Percentiles rank a stretch among this genome's conserved stretches.
Evolutionary conservation across 1,284 basidiomycete genomes (phyloP).

Genomic region (Porphyrellus sp.): DNA sequence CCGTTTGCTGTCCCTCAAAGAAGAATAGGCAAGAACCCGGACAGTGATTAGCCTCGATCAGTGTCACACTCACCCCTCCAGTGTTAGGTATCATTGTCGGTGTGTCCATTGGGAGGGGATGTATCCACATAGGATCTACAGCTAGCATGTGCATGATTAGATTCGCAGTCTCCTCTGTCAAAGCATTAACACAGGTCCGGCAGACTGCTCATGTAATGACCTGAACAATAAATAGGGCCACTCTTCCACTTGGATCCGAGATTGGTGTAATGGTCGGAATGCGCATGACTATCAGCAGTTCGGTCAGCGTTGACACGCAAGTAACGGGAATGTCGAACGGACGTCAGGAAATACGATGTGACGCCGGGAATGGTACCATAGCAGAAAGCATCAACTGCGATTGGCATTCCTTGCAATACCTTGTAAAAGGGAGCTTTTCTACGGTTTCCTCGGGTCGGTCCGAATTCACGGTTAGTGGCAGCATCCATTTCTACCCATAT

Average conservation of each 20-base stretch:
- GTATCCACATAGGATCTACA: conserved; percentile 85
- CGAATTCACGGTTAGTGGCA: conserved; percentile 48
- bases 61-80: conserved; percentile 84
- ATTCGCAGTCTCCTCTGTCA: conserved; percentile 70
- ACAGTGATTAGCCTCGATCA: conserved; percentile 97
- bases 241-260: conserved; percentile 83
- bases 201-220: conserved; percentile 22
- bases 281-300: conserved; percentile 67
- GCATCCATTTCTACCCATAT: conserved; percentile 79
- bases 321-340: conserved; percentile 3
- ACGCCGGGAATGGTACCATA: conserved; percentile 89
- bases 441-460: conserved; percentile 52
- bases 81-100: conserved; percentile 77
- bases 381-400: conserved; percentile 93
- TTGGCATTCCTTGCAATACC: conserved; percentile 95
- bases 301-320: conserved; percentile 9
- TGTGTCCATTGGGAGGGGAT: conserved; percentile 79
- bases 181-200: conserved; percentile 5
- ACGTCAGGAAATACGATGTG: conserved; percentile 88
- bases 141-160: conserved; percentile 86
- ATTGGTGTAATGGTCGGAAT: conserved; percentile 93
- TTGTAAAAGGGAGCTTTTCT: conserved; percentile 92
- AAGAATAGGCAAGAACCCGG: conserved; percentile 94
- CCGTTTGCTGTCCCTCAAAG: conserved; percentile 89
- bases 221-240: conserved; percentile 93